phyloP scores from a whole-genome alignment of 73 alveolate genomes.

The Paramecium octaurelia region DNA sequence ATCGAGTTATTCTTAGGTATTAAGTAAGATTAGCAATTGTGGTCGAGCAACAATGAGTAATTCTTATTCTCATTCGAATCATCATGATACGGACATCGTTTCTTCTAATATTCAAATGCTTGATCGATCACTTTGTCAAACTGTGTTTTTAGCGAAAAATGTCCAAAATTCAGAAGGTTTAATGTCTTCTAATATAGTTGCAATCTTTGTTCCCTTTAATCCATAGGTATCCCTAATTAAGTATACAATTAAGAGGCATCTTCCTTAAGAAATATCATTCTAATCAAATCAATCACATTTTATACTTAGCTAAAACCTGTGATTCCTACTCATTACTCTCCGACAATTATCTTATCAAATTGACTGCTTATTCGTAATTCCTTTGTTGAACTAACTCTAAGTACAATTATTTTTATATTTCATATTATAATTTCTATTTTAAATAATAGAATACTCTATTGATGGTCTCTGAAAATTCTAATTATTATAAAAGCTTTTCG shows the following conservation, averaged over 20 bases:
- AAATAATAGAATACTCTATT: not conserved
- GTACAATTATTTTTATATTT: not conserved
- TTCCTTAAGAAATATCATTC: not conserved
- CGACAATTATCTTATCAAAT: not conserved
- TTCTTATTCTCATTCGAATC: not conserved
- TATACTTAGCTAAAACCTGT: not conserved
- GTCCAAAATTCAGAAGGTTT: not conserved
- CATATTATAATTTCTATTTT: slow-evolving; percentile 28
- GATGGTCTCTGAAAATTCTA: not conserved
- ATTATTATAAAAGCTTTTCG: not conserved
- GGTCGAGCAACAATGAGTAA: not conserved
- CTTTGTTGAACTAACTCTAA: not conserved
- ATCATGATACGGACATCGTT: not conserved
- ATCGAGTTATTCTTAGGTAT: not conserved
- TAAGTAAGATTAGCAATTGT: not conserved
- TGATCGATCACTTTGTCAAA: not conserved
- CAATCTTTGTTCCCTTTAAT: not conserved
- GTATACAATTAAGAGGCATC: not conserved
- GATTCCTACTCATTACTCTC: not conserved
- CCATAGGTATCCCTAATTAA: not conserved
- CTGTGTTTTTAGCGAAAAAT: not conserved
- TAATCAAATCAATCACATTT: not conserved
- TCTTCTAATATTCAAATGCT: not conserved
- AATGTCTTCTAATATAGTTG: not conserved
- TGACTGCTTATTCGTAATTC: not conserved